Evolutionary conservation across 305 asterid species (phyloP).

Genomic region (Rubia peregrina): DNA sequence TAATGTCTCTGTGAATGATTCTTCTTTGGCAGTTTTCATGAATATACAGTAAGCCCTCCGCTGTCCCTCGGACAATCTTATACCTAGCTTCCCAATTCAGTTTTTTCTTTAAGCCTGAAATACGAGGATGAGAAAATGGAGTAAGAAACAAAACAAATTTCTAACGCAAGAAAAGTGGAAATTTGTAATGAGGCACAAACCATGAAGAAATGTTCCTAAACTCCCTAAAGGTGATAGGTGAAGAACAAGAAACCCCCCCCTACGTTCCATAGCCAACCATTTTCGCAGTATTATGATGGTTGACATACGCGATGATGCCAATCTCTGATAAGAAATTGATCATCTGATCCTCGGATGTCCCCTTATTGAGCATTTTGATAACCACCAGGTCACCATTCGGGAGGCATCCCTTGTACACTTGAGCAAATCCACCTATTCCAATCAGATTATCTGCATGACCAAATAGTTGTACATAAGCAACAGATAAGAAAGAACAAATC

Average conservation of each 20-base stretch:
- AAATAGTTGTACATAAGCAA: not conserved
- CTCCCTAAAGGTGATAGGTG: slow-evolving; percentile 57
- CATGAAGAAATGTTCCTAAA: slow-evolving; percentile 49
- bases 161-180: not conserved
- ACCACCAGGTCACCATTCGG: slow-evolving; percentile 48
- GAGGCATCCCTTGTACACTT: slow-evolving; percentile 60
- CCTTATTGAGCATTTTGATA: slow-evolving; percentile 47
- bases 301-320: slow-evolving; percentile 62
- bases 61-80: slow-evolving; percentile 51
- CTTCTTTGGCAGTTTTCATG: slow-evolving; percentile 55
- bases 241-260: slow-evolving; percentile 58
- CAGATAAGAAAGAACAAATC: not conserved
- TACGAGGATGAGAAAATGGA: not conserved
- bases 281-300: slow-evolving; percentile 65
- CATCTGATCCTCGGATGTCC: slow-evolving; percentile 42
- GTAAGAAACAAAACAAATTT: not conserved
- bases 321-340: slow-evolving; percentile 48
- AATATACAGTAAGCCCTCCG: slow-evolving; percentile 54
- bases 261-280: slow-evolving; percentile 74
- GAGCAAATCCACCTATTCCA: slow-evolving; percentile 64
- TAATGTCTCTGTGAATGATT: slow-evolving; percentile 60
- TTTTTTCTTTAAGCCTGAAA: slow-evolving; percentile 38
- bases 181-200: slow-evolving; percentile 23
- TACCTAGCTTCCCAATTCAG: slow-evolving; percentile 49
- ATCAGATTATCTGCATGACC: slow-evolving; percentile 45